Base-by-base conservation (phyloP, 257 asterid genomes). In the Petrea volubilis region DNA sequence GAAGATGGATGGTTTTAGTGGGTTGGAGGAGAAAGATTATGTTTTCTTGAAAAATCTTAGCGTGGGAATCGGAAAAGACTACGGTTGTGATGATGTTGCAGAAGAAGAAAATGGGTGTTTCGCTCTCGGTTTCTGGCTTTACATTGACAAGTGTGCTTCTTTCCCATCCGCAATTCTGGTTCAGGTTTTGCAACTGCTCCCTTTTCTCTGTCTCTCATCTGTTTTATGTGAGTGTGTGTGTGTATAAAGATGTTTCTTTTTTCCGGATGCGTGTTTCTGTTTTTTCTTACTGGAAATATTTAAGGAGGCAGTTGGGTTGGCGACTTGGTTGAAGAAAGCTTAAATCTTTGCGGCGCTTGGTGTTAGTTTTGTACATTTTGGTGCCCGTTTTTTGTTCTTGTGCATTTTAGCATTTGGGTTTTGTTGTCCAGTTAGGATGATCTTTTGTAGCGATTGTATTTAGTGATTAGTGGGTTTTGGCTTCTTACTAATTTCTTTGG, bases 41-140 rank as follows among this genome's bases (percentile, higher is more conserved):
- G 77, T 71, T 31, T 58, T 60, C 77, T 72, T 90, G 88, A 84
- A 80, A 60, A 81, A 92, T 81, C 78, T 90, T 62, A 78, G 74
- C 63, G 84, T 92, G 67, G 93, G 84, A 84, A 69, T 90, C 28
- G 46, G 70, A 17, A 71, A 77, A 77, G 78, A 64, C 53, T 51
- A 38, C 25, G 60, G 36, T n/a, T 18, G 23, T n/a, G 51, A 12
- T 55, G 84, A 4, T 49, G 84, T 68, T 57, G 77, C 49, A 38
- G 84, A 77, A 53, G 84, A 56, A 63, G 77, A 18, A 53, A 79
- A 87, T 67, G 86, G 86, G 68, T 27, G 76, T 64, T 81, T 88
- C 46, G 69, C 83, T 67, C 60, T 90, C 17, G 88, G 89, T 80
- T 90, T 92, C 78, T 92, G 97, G 98, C 80, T 92, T 77, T 90